Base-by-base conservation (phyloP, 768 basidiomycete genomes). In the Phanerochaete carnosa region DNA sequence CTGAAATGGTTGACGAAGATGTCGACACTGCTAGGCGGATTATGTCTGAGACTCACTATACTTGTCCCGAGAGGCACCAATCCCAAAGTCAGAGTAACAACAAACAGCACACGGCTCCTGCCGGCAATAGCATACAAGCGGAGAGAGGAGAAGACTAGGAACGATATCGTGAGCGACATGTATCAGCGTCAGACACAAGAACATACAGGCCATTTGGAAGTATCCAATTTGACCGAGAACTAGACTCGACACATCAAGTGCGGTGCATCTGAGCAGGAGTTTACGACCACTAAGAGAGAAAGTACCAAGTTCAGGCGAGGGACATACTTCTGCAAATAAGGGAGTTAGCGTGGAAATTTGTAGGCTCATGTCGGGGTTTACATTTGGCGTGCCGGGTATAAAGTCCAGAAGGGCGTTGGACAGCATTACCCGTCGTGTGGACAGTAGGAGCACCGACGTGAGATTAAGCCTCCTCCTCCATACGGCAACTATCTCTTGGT, bases 131-230 rank as follows among this genome's bases (percentile, higher is more conserved):
- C 45, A 30, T 45, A 32, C 25, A 46, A 37, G 19, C 56, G 56
- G 11, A 57, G 29, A 29, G 56, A n/a, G 2, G 56, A 46, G 29
- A 57, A 57, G 11, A 46, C 56, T 57, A n/a, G 19, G 16, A 57
- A 16, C 3, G 5, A 16, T n/a, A n/a, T n/a, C n/a, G n/a, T 45
- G 13, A 29, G 52, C 15, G 2, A 54, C 2, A 8, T 54, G 7
- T 30, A 33, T 26, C 2, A 32, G n/a, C 5, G n/a, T 26, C 4
- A 23, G 26, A 25, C 4, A 2, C 4, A 50, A 29, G n/a, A n/a
- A n/a, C 49, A 15, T 50, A 22, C 49, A 16, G 25, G 49, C 49
- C 15, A 15, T 29, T 16, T 50, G 49, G 2, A 45, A 16, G 43
- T 16, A 15, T 3, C 43, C 43, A 22, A 45, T 45, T 15, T 45